These are phyloP conservation scores for Didymella lethalis DNA, from an alignment of 2,329 filamentous ascomycete species.

Conservation along the genomic window DNA sequence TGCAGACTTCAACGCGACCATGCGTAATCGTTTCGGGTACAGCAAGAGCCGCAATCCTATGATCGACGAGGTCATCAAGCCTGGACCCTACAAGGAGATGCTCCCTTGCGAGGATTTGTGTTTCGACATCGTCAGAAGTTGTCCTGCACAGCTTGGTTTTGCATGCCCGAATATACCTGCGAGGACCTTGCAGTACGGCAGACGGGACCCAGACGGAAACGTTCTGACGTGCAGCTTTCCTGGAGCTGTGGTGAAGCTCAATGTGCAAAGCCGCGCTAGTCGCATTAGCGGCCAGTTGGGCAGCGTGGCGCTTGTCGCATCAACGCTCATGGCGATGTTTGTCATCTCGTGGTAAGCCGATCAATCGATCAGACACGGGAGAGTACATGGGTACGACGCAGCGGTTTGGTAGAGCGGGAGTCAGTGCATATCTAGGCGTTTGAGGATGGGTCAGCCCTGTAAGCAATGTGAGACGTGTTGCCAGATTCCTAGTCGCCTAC, in stretches of 20 bases:
- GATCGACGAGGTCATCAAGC: conserved; percentile 75
- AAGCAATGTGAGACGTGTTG: conserved; percentile 13
- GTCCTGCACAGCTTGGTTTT: conserved; percentile 79
- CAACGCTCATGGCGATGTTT: conserved; percentile 16
- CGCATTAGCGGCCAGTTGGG: conserved; percentile 1
- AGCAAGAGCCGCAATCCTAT: conserved; percentile 71
- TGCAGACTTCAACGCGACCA: conserved; percentile 35
- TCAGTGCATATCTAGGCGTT: conserved; percentile 20
- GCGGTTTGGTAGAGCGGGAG: conserved; percentile 8
- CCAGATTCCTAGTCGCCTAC: conserved; percentile 3
- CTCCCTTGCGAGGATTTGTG: conserved; percentile 89
- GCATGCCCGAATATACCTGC: conserved; percentile 66
- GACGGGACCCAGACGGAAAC: conserved; percentile 22
- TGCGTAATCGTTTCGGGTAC: conserved; percentile 48
- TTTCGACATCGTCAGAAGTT: conserved; percentile 83
- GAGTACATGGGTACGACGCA: conserved; percentile 7
- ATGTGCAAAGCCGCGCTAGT: conserved; percentile 30
- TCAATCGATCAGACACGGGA: not conserved
- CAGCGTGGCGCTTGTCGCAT: conserved; percentile 22
- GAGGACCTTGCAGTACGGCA: conserved; percentile 37
- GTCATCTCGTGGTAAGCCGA: conserved; percentile 11
- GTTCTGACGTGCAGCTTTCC: conserved; percentile 52
- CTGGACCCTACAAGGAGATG: conserved; percentile 93
- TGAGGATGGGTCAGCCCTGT: conserved; percentile 4
- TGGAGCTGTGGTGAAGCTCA: conserved; percentile 52